Evolutionary conservation across 192 early-diverging fungal species (phyloP).

Genomic region (Paraglomus occultum): DNA sequence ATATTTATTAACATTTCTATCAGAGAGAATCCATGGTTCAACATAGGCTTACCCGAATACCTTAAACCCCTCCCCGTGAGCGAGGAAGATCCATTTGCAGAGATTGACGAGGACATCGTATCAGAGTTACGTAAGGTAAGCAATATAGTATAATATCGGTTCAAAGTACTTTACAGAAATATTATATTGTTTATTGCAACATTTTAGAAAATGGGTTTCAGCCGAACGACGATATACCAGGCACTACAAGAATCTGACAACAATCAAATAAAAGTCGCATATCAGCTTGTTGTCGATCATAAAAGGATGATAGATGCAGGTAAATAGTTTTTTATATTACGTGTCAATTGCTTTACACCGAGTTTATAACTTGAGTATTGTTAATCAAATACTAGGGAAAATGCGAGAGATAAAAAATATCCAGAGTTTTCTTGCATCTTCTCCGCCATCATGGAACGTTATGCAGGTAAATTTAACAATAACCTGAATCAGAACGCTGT

Average conservation of each 20-base stretch:
- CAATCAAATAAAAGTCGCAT: constrained; percentile 96
- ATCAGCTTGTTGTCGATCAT: constrained; percentile 91
- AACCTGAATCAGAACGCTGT: no score
- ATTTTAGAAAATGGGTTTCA: constrained; percentile 74
- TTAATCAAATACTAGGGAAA: constrained; percentile 29
- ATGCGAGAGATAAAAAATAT: constrained; percentile 54
- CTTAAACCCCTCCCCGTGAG: constrained; percentile 77
- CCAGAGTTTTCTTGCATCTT: constrained; percentile 62
- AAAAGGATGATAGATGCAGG: constrained; percentile 63
- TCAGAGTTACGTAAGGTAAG: constrained; percentile 71
- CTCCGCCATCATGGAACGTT: constrained; percentile 72
- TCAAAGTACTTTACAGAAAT: neutral
- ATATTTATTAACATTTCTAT: neutral
- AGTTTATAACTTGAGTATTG: neutral
- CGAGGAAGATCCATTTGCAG: constrained; percentile 57
- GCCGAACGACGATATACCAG: constrained; percentile 60
- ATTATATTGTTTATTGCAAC: neutral
- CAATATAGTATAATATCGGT: neutral
- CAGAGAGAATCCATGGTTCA: constrained; percentile 90
- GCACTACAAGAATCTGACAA: constrained; percentile 83
- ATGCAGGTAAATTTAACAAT: constrained; percentile 38
- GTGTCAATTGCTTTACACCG: neutral
- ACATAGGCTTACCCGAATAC: constrained; percentile 88
- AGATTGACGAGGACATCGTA: constrained; percentile 80
- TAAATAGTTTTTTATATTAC: constrained; percentile 31